Evolutionary conservation across 176 grass and related monocot species (phyloP), one percentile per base, ranked within the genome.

Genomic region (bread wheat (Triticum aestivum)): DNA sequence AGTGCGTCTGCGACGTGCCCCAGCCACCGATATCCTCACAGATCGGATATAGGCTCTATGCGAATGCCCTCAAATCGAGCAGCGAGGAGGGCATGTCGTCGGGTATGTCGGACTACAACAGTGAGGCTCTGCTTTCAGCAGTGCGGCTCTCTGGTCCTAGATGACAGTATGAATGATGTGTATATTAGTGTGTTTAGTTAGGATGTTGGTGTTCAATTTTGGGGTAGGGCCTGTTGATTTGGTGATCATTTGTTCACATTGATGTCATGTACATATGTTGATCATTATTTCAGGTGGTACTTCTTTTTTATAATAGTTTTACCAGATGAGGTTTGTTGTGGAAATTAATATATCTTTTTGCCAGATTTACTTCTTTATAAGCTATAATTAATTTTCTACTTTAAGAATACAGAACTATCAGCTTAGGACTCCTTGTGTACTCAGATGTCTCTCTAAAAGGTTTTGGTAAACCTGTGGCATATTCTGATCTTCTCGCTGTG

Each of bases 141-240:
- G 97, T 99, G 47, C 86, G 90, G 29, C 89, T 96, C 37, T 96
- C 94, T 74, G 97, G 94, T n/a, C 97, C 97, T 3, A 99, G 97
- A 82, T 99, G 61, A 90, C 54, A 26, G 44, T 75, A 66, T 13
- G 39, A 49, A 62, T 70, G 29, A 15, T 62, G 27, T 91, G 82
- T 88, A 70, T 20, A 63, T 75, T 56, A 7, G 2, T 61, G 27
- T 87, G 77, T 47, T 30, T 76, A 70, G 82, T 33, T 88, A 77
- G 63, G 49, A 61, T 85, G 77, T 33, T 58, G 65, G 24, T 61
- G 65, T 70, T 71, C 71, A 87, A 54, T 91, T 91, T 91, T 91
- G 49, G 69, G 62, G 47, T 58, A 77, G 72, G 18, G 11, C 67
- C 37, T 77, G 49, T 77, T 77, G 17, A 44, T 70, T 91, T 80